Evolutionary conservation across 2,329 filamentous ascomycete genomes (phyloP), one percentile per base, ranked within the genome.

Genomic region (Escovopsis weberi): DNA sequence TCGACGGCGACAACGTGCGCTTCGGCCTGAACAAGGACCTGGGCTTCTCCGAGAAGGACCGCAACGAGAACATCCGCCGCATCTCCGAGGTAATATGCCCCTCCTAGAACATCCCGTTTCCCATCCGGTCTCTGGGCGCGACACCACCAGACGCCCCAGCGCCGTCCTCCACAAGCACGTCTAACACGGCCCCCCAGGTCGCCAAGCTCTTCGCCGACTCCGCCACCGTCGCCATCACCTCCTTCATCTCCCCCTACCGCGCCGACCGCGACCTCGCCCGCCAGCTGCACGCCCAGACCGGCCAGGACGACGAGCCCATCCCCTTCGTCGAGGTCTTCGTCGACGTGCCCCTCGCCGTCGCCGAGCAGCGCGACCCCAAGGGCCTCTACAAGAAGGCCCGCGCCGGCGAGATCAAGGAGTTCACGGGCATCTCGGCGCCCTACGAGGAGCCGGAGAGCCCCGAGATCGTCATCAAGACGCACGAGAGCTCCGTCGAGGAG

Each of bases 1-100:
- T 98, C 28, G 91, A 98, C 65, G 91, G 89, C 57, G 91, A 98
- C 75, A 98, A 98, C 66, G 82, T 98, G 51, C 89, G 91, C 47
- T 95, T 96, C 68, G 91, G 91, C 12, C 74, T 98, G 52, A 98
- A 96, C 78, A 94, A 93, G 67, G 89, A 96, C 68, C 75, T 98
- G 10, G 89, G 89, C 12, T 98, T 96, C 71, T 83, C 78, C 50
- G 89, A 94, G 59, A 78, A 79, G 59, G 88, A 95, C 69, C 80
- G 91, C 54, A 93, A 89, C 60, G 91, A 98, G 74, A 98, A 98
- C 69, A 98, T 98, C 60, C 80, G 91, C 47, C 80, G 91, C 50
- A 95, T 98, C 57, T 86, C 85, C 43, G 89, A 98, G 72, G 72
- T 73, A 48, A 36, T 47, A n/a, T n/a, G n/a, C n/a, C n/a, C n/a